These are phyloP conservation scores for Psilocybe cubensis DNA, from an alignment of 768 basidiomycete species.

Conservation along the genomic window DNA sequence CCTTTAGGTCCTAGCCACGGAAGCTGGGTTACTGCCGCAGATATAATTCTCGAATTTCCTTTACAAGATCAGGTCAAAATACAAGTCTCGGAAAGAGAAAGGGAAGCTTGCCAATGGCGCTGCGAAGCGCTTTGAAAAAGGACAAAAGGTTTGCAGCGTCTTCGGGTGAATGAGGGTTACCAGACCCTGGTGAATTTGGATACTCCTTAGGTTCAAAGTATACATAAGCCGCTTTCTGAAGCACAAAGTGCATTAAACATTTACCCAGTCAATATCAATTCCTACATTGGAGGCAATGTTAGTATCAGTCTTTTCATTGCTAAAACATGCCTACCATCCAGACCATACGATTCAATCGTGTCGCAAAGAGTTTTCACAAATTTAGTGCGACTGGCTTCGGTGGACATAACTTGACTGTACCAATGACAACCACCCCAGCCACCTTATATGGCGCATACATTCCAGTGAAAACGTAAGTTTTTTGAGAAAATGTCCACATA, in stretches of 20 bases:
- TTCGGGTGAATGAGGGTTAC: slow-evolving; percentile 56
- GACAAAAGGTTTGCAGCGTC: slow-evolving; percentile 67
- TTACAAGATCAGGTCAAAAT: background rate
- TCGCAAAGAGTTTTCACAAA: slow-evolving; percentile 58
- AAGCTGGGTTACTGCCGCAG: slow-evolving; percentile 69
- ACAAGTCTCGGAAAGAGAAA: background rate
- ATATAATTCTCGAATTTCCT: slow-evolving; percentile 64
- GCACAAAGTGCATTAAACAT: background rate
- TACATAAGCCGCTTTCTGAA: background rate
- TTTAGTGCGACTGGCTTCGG: slow-evolving; percentile 45
- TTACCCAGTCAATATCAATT: slow-evolving; percentile 61
- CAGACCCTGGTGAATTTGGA: slow-evolving; percentile 60
- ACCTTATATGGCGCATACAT: slow-evolving; percentile 27
- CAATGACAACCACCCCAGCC: slow-evolving; percentile 70
- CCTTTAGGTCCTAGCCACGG: slow-evolving; percentile 70
- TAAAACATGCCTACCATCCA: slow-evolving; percentile 55
- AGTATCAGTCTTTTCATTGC: background rate
- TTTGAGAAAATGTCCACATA: slow-evolving; percentile 26
- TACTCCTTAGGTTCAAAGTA: slow-evolving; percentile 56
- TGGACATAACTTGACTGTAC: slow-evolving; percentile 60
- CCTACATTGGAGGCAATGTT: slow-evolving; percentile 21
- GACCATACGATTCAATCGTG: slow-evolving; percentile 55
- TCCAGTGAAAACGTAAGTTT: background rate
- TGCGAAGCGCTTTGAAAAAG: slow-evolving; percentile 60
- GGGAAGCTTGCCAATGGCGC: slow-evolving; percentile 43